Evolutionary conservation across 345 rosid species (phyloP).

Genomic region (Stellera chamaejasme): DNA sequence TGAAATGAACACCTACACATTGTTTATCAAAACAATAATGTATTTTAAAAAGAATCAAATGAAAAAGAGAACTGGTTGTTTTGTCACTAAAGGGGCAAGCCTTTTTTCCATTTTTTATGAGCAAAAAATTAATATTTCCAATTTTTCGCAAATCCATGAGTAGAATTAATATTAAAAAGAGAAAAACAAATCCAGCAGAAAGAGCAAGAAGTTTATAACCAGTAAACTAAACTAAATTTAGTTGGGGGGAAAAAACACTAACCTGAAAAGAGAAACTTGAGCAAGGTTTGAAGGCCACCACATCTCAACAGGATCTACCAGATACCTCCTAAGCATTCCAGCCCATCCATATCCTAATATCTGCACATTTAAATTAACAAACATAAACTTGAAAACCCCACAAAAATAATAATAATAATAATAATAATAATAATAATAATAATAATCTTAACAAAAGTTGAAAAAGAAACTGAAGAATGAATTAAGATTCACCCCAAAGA

Average conservation of each 20-base stretch:
- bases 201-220: too few relatives aligned
- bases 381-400: neutral
- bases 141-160: too few relatives aligned
- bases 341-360: conserved; percentile 99
- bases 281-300: conserved; percentile 99
- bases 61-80: too few relatives aligned
- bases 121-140: too few relatives aligned
- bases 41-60: too few relatives aligned
- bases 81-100: too few relatives aligned
- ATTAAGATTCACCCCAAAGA: neutral
- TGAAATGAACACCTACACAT: too few relatives aligned
- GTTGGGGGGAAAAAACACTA: neutral
- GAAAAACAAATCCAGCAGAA: too few relatives aligned
- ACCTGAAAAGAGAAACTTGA: conserved; percentile 98
- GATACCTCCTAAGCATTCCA: conserved; percentile 87
- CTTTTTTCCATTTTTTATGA: too few relatives aligned
- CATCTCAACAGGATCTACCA: conserved; percentile 98
- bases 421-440: neutral
- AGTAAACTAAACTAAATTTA: neutral
- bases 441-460: neutral
- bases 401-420: neutral
- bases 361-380: conserved; percentile 23
- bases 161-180: too few relatives aligned
- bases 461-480: neutral
- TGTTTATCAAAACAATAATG: too few relatives aligned